Evolutionary conservation across 495 filamentous ascomycete species (phyloP).

Genomic region (Haplographium delicatum): DNA sequence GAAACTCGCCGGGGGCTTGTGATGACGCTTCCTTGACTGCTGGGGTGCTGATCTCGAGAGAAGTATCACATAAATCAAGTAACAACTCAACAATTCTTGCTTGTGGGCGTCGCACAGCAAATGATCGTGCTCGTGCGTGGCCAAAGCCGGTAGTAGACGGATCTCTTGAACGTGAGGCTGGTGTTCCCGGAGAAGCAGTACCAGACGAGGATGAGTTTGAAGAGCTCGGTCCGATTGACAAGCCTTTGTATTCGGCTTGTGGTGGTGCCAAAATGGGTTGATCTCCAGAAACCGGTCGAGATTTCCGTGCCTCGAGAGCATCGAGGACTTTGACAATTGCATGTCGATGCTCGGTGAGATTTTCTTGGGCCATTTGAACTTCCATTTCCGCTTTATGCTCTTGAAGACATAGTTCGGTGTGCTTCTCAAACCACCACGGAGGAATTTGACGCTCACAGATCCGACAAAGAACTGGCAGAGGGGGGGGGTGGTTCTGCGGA

Average conservation of each 20-base stretch:
- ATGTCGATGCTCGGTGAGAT: slow-evolving; percentile 86
- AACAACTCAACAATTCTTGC: slow-evolving; percentile 91
- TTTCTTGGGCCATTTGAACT: slow-evolving; percentile 91
- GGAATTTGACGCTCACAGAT: slow-evolving; percentile 97
- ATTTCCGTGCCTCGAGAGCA: slow-evolving; percentile 76
- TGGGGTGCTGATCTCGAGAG: slow-evolving; percentile 89
- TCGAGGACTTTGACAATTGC: slow-evolving; percentile 95
- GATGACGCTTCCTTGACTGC: slow-evolving; percentile 75
- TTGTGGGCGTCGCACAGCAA: slow-evolving; percentile 83
- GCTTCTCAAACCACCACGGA: slow-evolving; percentile 99
- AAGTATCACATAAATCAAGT: slow-evolving; percentile 91
- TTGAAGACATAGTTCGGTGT: slow-evolving; percentile 91
- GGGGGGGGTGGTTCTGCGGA: slow-evolving; percentile 75
- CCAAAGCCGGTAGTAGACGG: slow-evolving; percentile 66
- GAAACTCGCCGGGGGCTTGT: slow-evolving; percentile 63
- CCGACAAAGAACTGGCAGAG: slow-evolving; percentile 84
- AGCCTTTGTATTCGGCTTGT: slow-evolving; percentile 83
- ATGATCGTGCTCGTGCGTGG: slow-evolving; percentile 69
- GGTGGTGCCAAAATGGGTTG: slow-evolving; percentile 40
- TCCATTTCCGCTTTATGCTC: slow-evolving; percentile 97
- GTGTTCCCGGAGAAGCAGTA: slow-evolving; percentile 61
- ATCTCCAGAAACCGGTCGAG: slow-evolving; percentile 58
- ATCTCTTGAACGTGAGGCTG: slow-evolving; percentile 69
- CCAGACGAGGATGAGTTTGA: slow-evolving; percentile 59
- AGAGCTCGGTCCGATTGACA: slow-evolving; percentile 76